A percentile compares a stretch with the other conserved stretches of the same genome.
phyloP scores from a whole-genome alignment of 208 protist genomes.

The Naegleria lovaniensis region DNA sequence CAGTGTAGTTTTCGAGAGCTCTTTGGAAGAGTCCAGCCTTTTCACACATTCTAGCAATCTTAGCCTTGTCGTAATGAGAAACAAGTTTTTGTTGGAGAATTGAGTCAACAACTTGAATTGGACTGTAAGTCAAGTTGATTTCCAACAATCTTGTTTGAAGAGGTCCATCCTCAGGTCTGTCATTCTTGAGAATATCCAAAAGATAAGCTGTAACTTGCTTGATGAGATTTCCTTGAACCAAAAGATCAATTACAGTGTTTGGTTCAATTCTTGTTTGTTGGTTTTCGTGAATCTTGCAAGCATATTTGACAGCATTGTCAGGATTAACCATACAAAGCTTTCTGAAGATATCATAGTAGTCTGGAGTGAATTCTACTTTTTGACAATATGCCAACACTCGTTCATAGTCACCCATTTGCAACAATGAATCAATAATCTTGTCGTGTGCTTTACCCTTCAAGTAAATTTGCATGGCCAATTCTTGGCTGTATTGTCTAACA shows the following conservation, averaged over 20 bases:
- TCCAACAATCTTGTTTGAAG: conserved; percentile 99
- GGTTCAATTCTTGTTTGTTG: conserved; percentile 55
- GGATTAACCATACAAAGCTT: conserved; percentile 79
- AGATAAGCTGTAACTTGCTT: conserved; percentile 94
- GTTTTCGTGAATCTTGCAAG: neutral
- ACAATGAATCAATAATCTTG: conserved; percentile 88
- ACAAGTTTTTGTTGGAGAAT: conserved; percentile 94
- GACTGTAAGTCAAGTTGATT: conserved; percentile 96
- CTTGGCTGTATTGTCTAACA: conserved; percentile 69
- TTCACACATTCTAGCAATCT: conserved; percentile 96
- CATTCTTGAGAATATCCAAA: conserved; percentile 86
- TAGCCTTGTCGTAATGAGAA: conserved; percentile 90
- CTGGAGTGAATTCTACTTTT: conserved; percentile 85
- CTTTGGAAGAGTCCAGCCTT: conserved; percentile 90
- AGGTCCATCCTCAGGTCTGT: conserved; percentile 58
- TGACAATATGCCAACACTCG: conserved; percentile 96
- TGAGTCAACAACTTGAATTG: conserved; percentile 92
- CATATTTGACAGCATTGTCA: conserved; percentile 42
- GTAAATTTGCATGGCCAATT: conserved; percentile 97
- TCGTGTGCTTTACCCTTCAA: conserved; percentile 73
- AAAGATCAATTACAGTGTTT: conserved; percentile 87
- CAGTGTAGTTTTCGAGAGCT: conserved; percentile 96
- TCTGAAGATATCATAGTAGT: conserved; percentile 88
- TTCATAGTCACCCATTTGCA: conserved; percentile 87
- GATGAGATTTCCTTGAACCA: conserved; percentile 86